Conservation (phyloP, 2,329 filamentous ascomycete genomes). For the Cercospora sp. region DNA sequence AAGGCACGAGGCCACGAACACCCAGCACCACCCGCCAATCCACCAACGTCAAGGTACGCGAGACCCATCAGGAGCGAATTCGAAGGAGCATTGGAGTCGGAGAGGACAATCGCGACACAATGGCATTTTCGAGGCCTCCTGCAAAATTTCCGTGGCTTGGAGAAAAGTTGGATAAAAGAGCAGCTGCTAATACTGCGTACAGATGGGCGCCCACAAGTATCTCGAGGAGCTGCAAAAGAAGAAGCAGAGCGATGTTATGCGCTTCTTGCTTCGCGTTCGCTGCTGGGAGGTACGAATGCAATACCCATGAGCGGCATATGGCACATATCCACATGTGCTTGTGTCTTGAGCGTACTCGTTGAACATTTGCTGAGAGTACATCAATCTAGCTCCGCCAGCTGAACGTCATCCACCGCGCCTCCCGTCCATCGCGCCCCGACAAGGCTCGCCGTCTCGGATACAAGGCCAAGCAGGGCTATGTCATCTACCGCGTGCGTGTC, state of each 20-base stretch:
- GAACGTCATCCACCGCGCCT: slow-evolving; percentile 99
- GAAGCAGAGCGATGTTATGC: slow-evolving; percentile 99
- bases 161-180: slow-evolving; percentile 8
- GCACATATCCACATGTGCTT: slow-evolving; percentile 28
- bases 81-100: slow-evolving; percentile 12
- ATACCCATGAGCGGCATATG: slow-evolving; percentile 39
- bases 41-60: slow-evolving; percentile 33
- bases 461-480: slow-evolving; percentile 99
- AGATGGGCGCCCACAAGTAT: slow-evolving; percentile 99
- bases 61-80: slow-evolving; percentile 7
- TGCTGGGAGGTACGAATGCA: slow-evolving; percentile 87
- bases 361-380: slow-evolving; percentile 99
- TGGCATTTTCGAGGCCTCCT: slow-evolving; percentile 2
- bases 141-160: slow-evolving; percentile 1
- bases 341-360: slow-evolving; percentile 78
- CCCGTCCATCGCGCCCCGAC: slow-evolving; percentile 96
- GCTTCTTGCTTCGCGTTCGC: slow-evolving; percentile 98
- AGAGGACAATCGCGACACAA: slow-evolving; percentile 6
- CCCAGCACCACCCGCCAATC: slow-evolving; percentile 26
- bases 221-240: slow-evolving; percentile 99
- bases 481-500: slow-evolving; percentile 99
- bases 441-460: slow-evolving; percentile 99
- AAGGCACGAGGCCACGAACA: slow-evolving; percentile 24
- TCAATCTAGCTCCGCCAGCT: slow-evolving; percentile 99
- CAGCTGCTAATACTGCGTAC: slow-evolving; percentile 27